phyloP scores from a whole-genome alignment of 257 asterid species.

The Dorcoceras hygrometricum region DNA sequence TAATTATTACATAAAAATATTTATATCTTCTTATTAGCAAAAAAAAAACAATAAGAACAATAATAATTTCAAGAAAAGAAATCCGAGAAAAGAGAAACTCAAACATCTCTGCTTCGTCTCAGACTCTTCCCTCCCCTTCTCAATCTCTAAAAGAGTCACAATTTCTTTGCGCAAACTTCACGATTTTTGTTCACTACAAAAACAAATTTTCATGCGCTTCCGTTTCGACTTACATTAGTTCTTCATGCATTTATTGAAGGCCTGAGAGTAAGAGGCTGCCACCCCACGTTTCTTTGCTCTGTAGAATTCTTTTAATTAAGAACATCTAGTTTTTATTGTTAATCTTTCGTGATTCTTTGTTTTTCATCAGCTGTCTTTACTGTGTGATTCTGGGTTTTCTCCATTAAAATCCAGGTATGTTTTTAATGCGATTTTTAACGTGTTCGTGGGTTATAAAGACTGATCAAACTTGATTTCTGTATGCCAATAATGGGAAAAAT shows the following conservation, averaged over 20 bases:
- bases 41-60: too few species aligned
- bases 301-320: background rate
- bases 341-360: too few species aligned
- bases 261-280: background rate
- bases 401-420: background rate
- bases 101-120: background rate
- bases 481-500: background rate
- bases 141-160: background rate
- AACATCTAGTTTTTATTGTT: background rate
- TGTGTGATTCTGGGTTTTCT: background rate
- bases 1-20: too few species aligned
- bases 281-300: background rate
- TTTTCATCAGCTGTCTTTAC: background rate
- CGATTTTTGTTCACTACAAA: background rate
- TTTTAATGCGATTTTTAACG: constrained; percentile 1
- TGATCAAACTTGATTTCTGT: constrained; percentile 10
- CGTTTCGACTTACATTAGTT: background rate
- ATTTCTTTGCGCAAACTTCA: background rate
- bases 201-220: background rate
- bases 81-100: background rate
- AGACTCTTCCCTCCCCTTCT: background rate
- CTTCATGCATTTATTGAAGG: background rate
- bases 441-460: constrained; percentile 6
- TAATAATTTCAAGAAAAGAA: too few species aligned
- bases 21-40: background rate